Base-by-base conservation (phyloP, 805 yeast species). In the Scheffersomyces coipomensis region DNA sequence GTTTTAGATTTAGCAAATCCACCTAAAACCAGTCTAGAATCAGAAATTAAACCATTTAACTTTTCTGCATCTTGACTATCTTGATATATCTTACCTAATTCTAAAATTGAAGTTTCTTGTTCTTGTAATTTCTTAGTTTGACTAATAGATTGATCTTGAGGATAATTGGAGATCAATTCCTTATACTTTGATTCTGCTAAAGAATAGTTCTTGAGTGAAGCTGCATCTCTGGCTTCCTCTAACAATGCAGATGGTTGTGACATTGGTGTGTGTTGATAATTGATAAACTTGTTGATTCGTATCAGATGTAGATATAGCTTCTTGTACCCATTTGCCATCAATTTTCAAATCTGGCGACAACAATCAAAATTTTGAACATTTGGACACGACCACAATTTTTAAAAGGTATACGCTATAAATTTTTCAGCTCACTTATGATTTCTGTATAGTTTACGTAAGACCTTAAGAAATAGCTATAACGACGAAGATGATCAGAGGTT, bases 1-100 rank as follows among this genome's bases (percentile, higher is more conserved):
- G 96, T 85, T 63, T 93, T 93, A 12, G 97, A 86, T 66, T 93
- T 93, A 34, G 98, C 97, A 55, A 87, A 80, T 24, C 78, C 76
- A 39, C 83, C 78, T 72, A 89, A 82, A n/a, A 82, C 77, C 7
- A 65, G 68, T 51, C 93, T 78, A 1, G 95, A 82, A 29, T 78
- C 73, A 10, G 79, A 71, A 27, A 93, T 79, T 53, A 93, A 78
- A 29, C 65, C 67, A 13, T 73, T 67, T 33, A 93, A 72, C 49
- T 80, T 75, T 4, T 64, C 70, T 19, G 73, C 66, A 34, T 80
- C 67, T 10, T 66, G 55, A 24, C 69, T 64, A 2, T 59, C 60
- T 42, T 79, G 77, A 62, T 86, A 90, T 23, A 89, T 58, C 42
- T 75, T 71, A 25, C 96, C 97, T 50, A 91, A 72, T 53, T 85